Base-by-base conservation (phyloP, 106 monocot genomes). In the Dendrobium nobile region DNA sequence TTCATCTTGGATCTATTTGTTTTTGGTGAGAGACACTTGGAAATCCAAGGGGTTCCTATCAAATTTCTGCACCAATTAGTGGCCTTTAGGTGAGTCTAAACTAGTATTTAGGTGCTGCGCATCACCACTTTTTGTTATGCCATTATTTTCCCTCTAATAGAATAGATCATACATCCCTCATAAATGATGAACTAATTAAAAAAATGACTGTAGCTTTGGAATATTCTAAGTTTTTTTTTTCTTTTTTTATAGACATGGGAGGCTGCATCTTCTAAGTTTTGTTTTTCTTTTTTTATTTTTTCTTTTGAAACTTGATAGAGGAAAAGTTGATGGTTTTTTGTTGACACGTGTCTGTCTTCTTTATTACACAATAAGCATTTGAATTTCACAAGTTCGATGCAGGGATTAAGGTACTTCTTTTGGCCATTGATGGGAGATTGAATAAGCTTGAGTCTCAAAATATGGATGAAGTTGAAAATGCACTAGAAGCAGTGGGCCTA, bases 401-500 rank as follows among this genome's bases (percentile, higher is more conserved):
- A 98, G 98, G 88, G 79, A 84, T 93, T 67, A 82, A 80, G 80
- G 43, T 77, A 73, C 83, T 88, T 47, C 79, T 98, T 73, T 42
- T 80, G 45, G 88, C 87, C 40, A 91, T 98, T 79, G 82, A 93
- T 79, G 82, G 72, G 83, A 88, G 89, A 80, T 77, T 98, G 17
- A 84, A 92, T 73, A 7, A 83, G 64, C 82, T 88, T 41, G 82
- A 85, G 54, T 79, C 51, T 80, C 85, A 87, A 70, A 79, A 91
- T 80, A 80, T 80, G 7, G 89, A 95, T 85, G 98, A 98, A 90
- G 79, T 27, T 87, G 98, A 98, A 80, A 84, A 81, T 83, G 89
- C 84, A 54, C 77, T 98, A 75, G 98, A 98, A 87, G 87, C 98
- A 24, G 84, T 98, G 80, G 95, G 98, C n/a, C 88, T 80, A 83